Percentiles rank a stretch among this genome's conserved stretches.
Conservation (phyloP, 2,329 filamentous ascomycete genomes). For the Colletotrichum theobromicola region DNA sequence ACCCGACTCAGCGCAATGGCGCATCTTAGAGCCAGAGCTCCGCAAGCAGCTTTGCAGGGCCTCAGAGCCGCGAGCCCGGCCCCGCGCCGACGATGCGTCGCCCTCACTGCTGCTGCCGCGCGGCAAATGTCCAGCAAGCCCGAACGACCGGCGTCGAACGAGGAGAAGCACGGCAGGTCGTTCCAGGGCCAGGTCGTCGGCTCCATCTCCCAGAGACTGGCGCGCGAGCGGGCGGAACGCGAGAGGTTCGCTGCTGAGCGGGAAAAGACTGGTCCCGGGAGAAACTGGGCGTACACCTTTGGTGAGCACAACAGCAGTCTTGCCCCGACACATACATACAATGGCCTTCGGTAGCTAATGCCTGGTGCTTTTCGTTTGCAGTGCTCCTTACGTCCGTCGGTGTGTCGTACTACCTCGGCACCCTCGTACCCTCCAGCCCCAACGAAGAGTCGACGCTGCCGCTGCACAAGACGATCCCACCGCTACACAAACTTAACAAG, state of each 20-base stretch:
- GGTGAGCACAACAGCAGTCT: constrained; percentile 43
- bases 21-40: constrained; percentile 36
- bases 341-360: constrained; percentile 1
- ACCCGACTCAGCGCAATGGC: constrained; percentile 29
- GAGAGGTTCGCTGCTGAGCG: constrained; percentile 50
- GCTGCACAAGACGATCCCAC: constrained; percentile 54
- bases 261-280: constrained; percentile 38
- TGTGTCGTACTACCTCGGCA: constrained; percentile 65
- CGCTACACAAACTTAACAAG: constrained; percentile 62
- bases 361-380: constrained; percentile 27
- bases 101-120: not conserved
- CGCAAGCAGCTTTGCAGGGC: constrained; percentile 34
- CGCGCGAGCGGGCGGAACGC: constrained; percentile 59
- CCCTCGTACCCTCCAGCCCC: constrained; percentile 54
- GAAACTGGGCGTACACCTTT: constrained; percentile 59
- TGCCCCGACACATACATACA: not conserved
- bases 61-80: constrained; percentile 25
- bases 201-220: constrained; percentile 59
- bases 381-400: constrained; percentile 58
- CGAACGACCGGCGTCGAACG: constrained; percentile 30
- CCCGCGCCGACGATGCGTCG: constrained; percentile 15
- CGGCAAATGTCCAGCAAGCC: constrained; percentile 27
- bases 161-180: constrained; percentile 41
- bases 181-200: constrained; percentile 67
- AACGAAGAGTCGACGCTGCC: constrained; percentile 65